Base-by-base conservation (phyloP, 2,329 filamentous ascomycete species). In the Arthrobotrys conoides region DNA sequence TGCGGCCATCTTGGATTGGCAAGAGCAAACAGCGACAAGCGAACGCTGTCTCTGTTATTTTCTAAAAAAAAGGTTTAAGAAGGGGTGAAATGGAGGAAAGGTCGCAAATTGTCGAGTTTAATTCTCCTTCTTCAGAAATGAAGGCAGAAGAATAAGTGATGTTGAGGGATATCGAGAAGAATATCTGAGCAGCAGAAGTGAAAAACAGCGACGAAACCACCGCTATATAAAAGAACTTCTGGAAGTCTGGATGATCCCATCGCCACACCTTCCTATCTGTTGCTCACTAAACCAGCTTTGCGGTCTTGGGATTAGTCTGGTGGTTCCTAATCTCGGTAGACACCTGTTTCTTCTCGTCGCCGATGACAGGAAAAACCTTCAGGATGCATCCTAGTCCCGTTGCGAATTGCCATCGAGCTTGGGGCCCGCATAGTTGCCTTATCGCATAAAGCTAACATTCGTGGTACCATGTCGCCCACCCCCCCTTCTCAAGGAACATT, bases 221-320 rank as follows among this genome's bases (percentile, higher is more conserved):
- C 30, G 51, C 24, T 75, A 75, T 75, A 75, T 75, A 75, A 75
- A 63, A 30, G 38, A 67, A 66, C 44, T 61, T 63, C 51, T 68
- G 49, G 63, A 75, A 57, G 48, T 53, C 41, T 38, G 41, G 20
- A n/a, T n/a, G 57, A 63, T 69, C 44, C 53, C 48, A 75, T 75
- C 64, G 48, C 57, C 57, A 75, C 71, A 63, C 51, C 71, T 68
- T 75, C 53, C 70, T 53, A 57, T 66, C 69, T 72, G 48, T 24
- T 55, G 12, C 30, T 5, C 30, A 49, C 24, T 64, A 70, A 48
- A 57, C 67, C 44, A 24, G 51, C 38, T 61, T 61, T 46, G 44
- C 51, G 49, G 64, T 36, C 63, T 69, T 53, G 53, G 64, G 46
- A 63, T 65, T 24, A 48, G 27, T 22, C 63, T 44, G 20, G 59